Evolutionary conservation across 495 filamentous ascomycete species (phyloP), one percentile per base, ranked within the genome.

Genomic region (Aspergillus diversus): DNA sequence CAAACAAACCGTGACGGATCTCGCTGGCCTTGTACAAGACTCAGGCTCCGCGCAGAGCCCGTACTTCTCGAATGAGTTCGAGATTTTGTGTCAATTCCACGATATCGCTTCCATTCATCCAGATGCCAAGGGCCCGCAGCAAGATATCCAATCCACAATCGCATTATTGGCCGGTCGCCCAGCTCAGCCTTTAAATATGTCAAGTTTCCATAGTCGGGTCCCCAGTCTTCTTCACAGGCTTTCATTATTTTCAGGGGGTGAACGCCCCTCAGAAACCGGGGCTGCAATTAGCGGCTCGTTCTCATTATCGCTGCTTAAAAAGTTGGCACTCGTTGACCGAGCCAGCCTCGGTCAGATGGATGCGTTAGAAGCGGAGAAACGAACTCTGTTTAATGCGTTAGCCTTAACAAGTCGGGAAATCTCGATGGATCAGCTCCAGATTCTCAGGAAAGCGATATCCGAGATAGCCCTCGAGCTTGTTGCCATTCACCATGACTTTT

Each of bases 341-440:
- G 85, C 86, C 1, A 83, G 73, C 51, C 72, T 93, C 57, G 79
- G 80, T 12, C 85, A 88, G 64, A 79, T 92, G 55, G 80, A 84
- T 57, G 82, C 87, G 32, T 75, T 93, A 2, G 86, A 91, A 67
- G 71, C 81, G 1, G 90, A 93, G 68, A 77, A 91, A 57, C 82
- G 85, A 6, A 77, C 82, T 4, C 74, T 93, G 48, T 86, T 85
- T 11, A 79, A 80, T 59, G 76, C 81, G 37, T 69, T 90, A 5
- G 74, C 83, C 37, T 60, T 67, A 5, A 82, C 77, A 76, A 68
- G 79, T 73, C 32, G 75, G 51, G 73, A 81, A 12, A 73, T 88
- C 56, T 67, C 78, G 2, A 71, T 78, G 16, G 77, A 84, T 56
- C 79, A 84, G 33, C 67, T 80, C 17, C 68, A 65, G 31, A 77